These are phyloP conservation scores for Phialocephala sp. DNA, from an alignment of 2,329 filamentous ascomycete genomes.

Conservation along the genomic window DNA sequence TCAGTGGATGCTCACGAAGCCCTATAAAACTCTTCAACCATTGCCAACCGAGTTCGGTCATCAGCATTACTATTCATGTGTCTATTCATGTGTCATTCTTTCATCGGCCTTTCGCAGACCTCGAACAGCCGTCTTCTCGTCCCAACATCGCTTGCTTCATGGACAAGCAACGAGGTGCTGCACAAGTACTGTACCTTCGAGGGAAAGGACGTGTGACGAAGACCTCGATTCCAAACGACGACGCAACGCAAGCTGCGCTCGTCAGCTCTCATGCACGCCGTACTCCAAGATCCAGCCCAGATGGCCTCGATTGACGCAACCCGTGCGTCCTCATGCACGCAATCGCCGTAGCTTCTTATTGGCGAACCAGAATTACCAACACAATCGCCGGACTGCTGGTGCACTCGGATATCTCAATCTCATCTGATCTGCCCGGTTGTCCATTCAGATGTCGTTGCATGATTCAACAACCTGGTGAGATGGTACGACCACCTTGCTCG, in stretches of 20 bases:
- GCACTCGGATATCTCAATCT: slow-evolving; percentile 15
- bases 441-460: slow-evolving; percentile 24
- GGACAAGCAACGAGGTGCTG: neutral
- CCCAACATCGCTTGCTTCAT: slow-evolving; percentile 5
- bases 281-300: slow-evolving; percentile 7
- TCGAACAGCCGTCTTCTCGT: neutral
- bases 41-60: slow-evolving; percentile 3
- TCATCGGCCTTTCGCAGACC: slow-evolving; percentile 1
- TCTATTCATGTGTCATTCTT: neutral
- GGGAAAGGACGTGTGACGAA: neutral
- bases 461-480: slow-evolving; percentile 12
- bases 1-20: slow-evolving; percentile 21
- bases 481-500: neutral
- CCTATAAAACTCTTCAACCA: slow-evolving; percentile 17
- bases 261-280: slow-evolving; percentile 8
- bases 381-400: slow-evolving; percentile 2
- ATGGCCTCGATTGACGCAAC: slow-evolving; percentile 16
- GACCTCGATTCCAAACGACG: neutral
- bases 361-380: slow-evolving; percentile 6
- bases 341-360: slow-evolving; percentile 18
- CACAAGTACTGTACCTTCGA: neutral
- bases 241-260: slow-evolving; percentile 12
- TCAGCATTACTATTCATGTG: slow-evolving; percentile 1
- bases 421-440: neutral
- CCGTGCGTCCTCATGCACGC: slow-evolving; percentile 18